A percentile compares a stretch with the other conserved stretches of the same genome.
Evolutionary conservation across 768 basidiomycete genomes (phyloP).

Genomic region (Serendipita sp.): DNA sequence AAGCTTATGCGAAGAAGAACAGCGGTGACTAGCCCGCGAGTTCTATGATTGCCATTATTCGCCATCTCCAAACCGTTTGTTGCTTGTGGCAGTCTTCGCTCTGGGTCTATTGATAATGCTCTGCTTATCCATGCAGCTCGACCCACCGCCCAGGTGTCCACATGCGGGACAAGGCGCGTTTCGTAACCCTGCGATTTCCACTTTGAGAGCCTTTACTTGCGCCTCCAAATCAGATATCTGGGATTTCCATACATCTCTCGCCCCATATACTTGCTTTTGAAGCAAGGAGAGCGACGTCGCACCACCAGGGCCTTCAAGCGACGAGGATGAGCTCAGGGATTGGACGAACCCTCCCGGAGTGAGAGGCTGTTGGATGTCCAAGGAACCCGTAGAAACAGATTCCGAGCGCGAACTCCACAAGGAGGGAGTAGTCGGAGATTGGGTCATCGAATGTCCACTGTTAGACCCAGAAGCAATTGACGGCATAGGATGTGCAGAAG

Average conservation of each 20-base stretch:
- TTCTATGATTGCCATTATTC: not conserved
- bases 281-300: constrained; percentile 33
- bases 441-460: constrained; percentile 6
- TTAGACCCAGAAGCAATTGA: constrained; percentile 19
- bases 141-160: constrained; percentile 3
- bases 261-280: constrained; percentile 42
- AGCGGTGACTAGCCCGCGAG: not conserved
- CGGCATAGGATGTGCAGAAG: constrained; percentile 17
- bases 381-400: not conserved
- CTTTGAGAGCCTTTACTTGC: constrained; percentile 54
- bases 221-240: constrained; percentile 63
- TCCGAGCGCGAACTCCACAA: constrained; percentile 5
- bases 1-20: constrained; percentile 30
- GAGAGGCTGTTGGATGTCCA: not conserved
- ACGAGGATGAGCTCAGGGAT: constrained; percentile 10
- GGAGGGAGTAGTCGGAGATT: constrained; percentile 3
- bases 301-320: constrained; percentile 25
- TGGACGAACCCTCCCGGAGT: not conserved
- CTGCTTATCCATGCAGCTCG: not conserved
- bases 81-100: constrained; percentile 8
- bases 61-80: constrained; percentile 9
- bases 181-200: constrained; percentile 41
- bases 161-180: not conserved
- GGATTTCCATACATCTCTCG: constrained; percentile 51
- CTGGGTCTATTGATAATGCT: constrained; percentile 12